A percentile compares a stretch with the other conserved stretches of the same genome.
phyloP scores from a whole-genome alignment of 2,329 filamentous ascomycete genomes.

The Colletotrichum lupini region DNA sequence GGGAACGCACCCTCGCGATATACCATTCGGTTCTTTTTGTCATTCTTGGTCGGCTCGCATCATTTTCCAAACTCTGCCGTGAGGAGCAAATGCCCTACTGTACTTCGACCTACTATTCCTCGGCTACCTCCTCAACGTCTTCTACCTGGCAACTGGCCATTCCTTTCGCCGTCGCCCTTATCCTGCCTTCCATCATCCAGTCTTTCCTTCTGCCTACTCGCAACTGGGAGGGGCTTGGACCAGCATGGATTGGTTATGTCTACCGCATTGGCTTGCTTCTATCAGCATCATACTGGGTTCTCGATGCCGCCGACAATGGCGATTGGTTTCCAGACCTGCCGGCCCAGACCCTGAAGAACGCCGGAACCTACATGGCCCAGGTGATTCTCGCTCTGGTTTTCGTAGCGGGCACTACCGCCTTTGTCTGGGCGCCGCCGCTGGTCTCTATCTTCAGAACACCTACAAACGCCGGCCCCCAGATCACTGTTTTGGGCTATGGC shows the following conservation, averaged over 20 bases:
- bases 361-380: constrained; percentile 83
- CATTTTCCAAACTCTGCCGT: constrained; percentile 90
- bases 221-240: constrained; percentile 88
- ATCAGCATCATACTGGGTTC: constrained; percentile 84
- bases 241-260: constrained; percentile 83
- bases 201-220: constrained; percentile 84
- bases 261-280: constrained; percentile 82
- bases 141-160: constrained; percentile 89
- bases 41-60: constrained; percentile 80
- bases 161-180: constrained; percentile 77
- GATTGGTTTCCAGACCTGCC: constrained; percentile 77
- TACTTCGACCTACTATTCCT: constrained; percentile 94
- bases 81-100: constrained; percentile 99
- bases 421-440: constrained; percentile 86
- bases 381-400: constrained; percentile 82
- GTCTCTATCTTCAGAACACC: constrained; percentile 74
- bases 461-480: constrained; percentile 59
- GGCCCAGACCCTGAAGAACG: constrained; percentile 74
- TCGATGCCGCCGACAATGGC: constrained; percentile 89
- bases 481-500: constrained; percentile 89
- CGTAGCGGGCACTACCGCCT: constrained; percentile 85
- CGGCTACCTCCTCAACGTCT: constrained; percentile 90
- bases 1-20: constrained; percentile 79
- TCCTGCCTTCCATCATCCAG: constrained; percentile 80
- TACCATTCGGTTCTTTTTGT: constrained; percentile 90